Percentiles rank a stretch among this genome's conserved stretches.
Conservation (phyloP, 202 grass and related monocot species). For the Bolboschoenoplectus hybrid region DNA sequence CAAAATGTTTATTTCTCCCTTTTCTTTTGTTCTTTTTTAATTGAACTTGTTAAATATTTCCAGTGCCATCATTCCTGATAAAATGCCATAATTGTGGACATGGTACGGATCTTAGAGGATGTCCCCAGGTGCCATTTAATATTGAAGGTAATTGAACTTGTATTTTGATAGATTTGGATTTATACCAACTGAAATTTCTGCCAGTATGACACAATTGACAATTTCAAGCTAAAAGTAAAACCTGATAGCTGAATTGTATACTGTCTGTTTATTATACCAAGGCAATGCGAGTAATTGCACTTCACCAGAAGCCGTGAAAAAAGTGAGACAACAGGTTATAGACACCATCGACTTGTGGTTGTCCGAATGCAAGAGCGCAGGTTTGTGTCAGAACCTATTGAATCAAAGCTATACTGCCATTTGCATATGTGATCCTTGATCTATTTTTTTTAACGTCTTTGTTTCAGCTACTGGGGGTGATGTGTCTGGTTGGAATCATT, state of each 20-base stretch:
- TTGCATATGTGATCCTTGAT: conserved; percentile 1
- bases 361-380: conserved; percentile 63
- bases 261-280: conserved; percentile 36
- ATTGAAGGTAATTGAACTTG: conserved; percentile 66
- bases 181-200: background rate
- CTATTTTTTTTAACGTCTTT: background rate
- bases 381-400: conserved; percentile 33
- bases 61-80: conserved; percentile 89
- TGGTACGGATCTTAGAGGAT: conserved; percentile 89
- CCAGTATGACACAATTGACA: background rate
- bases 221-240: conserved; percentile 13
- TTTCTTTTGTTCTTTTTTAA: conserved; percentile 28
- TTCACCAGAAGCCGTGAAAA: conserved; percentile 65
- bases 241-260: conserved; percentile 32
- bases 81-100: conserved; percentile 94
- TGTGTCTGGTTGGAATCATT: background rate
- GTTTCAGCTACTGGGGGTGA: background rate
- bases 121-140: conserved; percentile 73
- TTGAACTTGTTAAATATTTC: conserved; percentile 28
- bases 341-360: conserved; percentile 82
- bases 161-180: conserved; percentile 1
- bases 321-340: conserved; percentile 66
- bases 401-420: conserved; percentile 17
- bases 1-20: background rate
- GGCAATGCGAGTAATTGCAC: conserved; percentile 79